Evolutionary conservation across 164 flowering plant species (phyloP).

Genomic region (Magnolia sinica): DNA sequence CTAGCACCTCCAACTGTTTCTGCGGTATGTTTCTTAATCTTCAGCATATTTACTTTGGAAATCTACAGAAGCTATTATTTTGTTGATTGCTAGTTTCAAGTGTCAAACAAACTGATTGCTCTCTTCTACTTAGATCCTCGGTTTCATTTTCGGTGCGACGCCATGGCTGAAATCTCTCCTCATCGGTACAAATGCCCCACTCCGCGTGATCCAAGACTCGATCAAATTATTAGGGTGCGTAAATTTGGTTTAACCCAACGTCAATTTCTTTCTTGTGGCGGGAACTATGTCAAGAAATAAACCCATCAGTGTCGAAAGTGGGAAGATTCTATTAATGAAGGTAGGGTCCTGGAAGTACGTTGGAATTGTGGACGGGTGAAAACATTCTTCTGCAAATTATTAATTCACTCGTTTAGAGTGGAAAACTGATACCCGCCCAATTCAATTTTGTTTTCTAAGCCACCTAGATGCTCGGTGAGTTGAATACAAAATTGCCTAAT

Average conservation of each 20-base stretch:
- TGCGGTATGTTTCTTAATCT: conserved; percentile 48
- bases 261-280: neutral
- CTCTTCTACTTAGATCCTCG: conserved; percentile 38
- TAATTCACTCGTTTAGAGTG: neutral
- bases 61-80: neutral
- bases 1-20: conserved; percentile 82
- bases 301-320: neutral
- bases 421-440: neutral
- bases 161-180: conserved; percentile 63
- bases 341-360: neutral
- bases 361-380: neutral
- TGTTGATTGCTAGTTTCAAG: neutral
- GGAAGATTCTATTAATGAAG: neutral
- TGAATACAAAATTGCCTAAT: too few relatives aligned
- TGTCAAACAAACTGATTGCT: neutral
- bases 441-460: neutral
- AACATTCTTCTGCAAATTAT: neutral
- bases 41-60: neutral
- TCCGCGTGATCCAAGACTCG: conserved; percentile 73
- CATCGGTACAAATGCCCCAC: conserved; percentile 75
- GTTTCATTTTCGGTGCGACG: conserved; percentile 67
- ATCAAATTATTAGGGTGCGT: conserved; percentile 75
- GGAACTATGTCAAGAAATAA: neutral
- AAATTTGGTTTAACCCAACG: neutral
- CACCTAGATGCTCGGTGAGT: neutral